Percentiles rank a stretch among this genome's conserved stretches.
Evolutionary conservation across 2,329 filamentous ascomycete species (phyloP).

Genomic region (Colletotrichum sp.): DNA sequence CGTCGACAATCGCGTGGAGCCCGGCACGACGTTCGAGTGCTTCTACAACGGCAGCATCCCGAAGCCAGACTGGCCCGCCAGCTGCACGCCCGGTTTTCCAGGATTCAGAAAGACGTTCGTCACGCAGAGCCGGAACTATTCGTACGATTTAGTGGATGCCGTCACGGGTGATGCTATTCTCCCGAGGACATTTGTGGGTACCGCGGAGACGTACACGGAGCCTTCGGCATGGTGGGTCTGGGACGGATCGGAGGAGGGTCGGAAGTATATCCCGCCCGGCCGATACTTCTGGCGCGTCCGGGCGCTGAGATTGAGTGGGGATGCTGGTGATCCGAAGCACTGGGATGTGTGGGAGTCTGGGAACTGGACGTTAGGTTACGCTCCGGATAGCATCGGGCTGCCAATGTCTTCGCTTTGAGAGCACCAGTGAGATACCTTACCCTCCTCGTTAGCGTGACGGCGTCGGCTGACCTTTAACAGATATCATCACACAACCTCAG

Average conservation of each 20-base stretch:
- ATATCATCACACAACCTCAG: not conserved
- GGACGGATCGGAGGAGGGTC: not conserved
- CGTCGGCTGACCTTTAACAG: not conserved
- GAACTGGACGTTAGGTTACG: not conserved
- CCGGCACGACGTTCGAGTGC: not conserved
- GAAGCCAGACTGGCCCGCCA: not conserved
- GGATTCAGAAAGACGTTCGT: not conserved
- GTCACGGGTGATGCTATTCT: not conserved
- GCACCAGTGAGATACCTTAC: not conserved
- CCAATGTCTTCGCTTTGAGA: not conserved
- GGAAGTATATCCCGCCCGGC: not conserved
- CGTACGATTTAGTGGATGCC: not conserved
- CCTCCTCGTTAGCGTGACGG: not conserved
- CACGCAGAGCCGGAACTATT: not conserved
- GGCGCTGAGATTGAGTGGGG: not conserved
- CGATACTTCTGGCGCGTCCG: not conserved
- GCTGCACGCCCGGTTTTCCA: not conserved
- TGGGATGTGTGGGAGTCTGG: not conserved
- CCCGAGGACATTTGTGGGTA: not conserved
- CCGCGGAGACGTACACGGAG: not conserved
- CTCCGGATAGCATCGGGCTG: not conserved
- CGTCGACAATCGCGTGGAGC: not conserved
- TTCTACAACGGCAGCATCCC: not conserved
- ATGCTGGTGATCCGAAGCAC: not conserved
- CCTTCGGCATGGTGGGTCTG: not conserved